Evolutionary conservation across 306 rosid species (phyloP), one percentile per base, ranked within the genome.

Genomic region (Rosa chinensis): DNA sequence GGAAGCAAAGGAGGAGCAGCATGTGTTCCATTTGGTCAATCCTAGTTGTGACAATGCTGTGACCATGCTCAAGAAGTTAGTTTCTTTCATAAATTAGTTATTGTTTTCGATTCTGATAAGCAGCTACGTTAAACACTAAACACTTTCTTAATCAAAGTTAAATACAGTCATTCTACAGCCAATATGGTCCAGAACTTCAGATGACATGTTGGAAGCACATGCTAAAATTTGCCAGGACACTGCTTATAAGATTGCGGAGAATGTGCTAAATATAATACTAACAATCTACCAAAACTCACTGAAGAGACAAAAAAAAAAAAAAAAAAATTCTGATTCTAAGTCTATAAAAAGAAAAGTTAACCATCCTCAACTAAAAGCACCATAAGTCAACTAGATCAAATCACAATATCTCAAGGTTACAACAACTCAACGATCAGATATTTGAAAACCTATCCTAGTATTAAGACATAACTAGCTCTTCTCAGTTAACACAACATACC

Each of bases 401-500:
- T 5, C 44, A 12, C 28, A 48, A 13, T n/a, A 40, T 74, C 23
- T 25, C 18, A n/a, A 13, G 21, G 52, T 23, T 47, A 11, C 68
- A 74, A 21, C 66, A 53, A 37, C 10, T 55, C 14, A 73, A n/a
- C 39, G 12, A 21, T 37, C 18, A 53, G 21, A 74, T 5, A 20
- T 20, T 39, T 63, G 48, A 39, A 14, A 56, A 37, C 73, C 42
- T 56, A 68, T 39, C 9, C 58, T 9, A 66, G 28, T 56, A 14
- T 28, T 55, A 50, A 10, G 39, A 23, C 42, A 68, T 25, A 68
- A 59, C 7, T 6, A 69, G 42, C 70, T 10, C 45, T 75, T 77
- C 37, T 32, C 14, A 6, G 21, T 13, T n/a, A 67, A 13, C 21
- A 78, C 39, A 55, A 80, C 89, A 81, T 72, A 95, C 98, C 99